Percentiles rank a stretch among this genome's conserved stretches.
Conservation (phyloP, 2,329 filamentous ascomycete species). For the Emmonsiellopsis sp. region DNA sequence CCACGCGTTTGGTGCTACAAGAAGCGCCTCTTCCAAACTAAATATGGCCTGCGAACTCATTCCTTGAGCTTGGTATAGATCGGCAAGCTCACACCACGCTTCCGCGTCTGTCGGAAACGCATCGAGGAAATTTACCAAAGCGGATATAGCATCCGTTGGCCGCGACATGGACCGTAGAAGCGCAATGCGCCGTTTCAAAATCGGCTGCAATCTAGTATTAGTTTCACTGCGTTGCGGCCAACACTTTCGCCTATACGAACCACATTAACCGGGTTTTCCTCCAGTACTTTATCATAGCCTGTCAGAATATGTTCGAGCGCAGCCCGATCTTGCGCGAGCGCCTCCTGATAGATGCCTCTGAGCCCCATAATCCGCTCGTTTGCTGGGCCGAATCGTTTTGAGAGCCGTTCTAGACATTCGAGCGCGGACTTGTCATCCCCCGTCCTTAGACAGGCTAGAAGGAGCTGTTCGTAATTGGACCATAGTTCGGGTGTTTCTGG, state of each 20-base stretch:
- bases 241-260: constrained; percentile 35
- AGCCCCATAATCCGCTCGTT: constrained; percentile 85
- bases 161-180: constrained; percentile 67
- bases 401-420: constrained; percentile 64
- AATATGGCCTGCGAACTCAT: constrained; percentile 77
- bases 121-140: constrained; percentile 67
- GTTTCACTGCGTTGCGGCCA: neutral
- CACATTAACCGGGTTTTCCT: constrained; percentile 68
- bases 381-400: constrained; percentile 66
- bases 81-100: constrained; percentile 83
- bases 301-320: constrained; percentile 62
- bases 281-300: constrained; percentile 68
- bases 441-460: constrained; percentile 74
- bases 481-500: constrained; percentile 71
- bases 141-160: constrained; percentile 61
- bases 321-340: constrained; percentile 57
- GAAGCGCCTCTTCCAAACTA: constrained; percentile 79
- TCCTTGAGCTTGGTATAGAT: constrained; percentile 73
- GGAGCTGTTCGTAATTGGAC: constrained; percentile 76
- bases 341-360: constrained; percentile 75
- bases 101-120: constrained; percentile 84
- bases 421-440: constrained; percentile 73
- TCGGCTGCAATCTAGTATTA: constrained; percentile 46
- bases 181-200: constrained; percentile 75
- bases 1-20: constrained; percentile 87